phyloP scores from a whole-genome alignment of 2,329 filamentous ascomycete species.

The Fusarium siculi region DNA sequence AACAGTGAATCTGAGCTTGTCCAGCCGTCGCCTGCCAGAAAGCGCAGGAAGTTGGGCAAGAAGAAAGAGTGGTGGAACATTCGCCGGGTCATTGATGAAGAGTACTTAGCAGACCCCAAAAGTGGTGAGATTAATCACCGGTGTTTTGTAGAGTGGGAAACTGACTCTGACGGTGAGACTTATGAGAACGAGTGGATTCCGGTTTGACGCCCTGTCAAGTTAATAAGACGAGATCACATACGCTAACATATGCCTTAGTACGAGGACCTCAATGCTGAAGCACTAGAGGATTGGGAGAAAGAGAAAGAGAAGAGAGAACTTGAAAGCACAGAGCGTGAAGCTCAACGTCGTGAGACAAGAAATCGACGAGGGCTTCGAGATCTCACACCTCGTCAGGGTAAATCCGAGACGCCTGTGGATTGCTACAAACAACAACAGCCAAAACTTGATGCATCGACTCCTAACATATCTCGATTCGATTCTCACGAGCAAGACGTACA shows the following conservation, averaged over 20 bases:
- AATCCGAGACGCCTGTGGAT: neutral
- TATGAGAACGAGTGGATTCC: constrained; percentile 51
- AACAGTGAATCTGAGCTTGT: constrained; percentile 3
- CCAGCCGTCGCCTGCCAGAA: constrained; percentile 1
- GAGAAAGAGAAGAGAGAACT: constrained; percentile 11
- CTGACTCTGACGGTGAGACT: constrained; percentile 47
- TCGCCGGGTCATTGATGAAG: constrained; percentile 51
- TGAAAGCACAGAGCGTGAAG: neutral
- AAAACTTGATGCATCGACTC: constrained; percentile 25
- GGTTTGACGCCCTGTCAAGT: constrained; percentile 12
- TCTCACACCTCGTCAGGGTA: constrained; percentile 2
- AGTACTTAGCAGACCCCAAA: neutral
- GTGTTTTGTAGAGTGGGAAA: constrained; percentile 55
- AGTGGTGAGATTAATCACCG: constrained; percentile 39
- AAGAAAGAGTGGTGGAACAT: constrained; percentile 48
- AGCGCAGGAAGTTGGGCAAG: constrained; percentile 11
- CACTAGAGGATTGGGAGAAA: constrained; percentile 48
- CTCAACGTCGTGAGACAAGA: constrained; percentile 7
- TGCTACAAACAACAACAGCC: constrained; percentile 36
- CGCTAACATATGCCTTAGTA: constrained; percentile 42
- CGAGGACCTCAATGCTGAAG: constrained; percentile 46
- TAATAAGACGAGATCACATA: constrained; percentile 1
- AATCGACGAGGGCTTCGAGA: neutral
- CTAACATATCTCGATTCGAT: constrained; percentile 19
- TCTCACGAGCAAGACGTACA: constrained; percentile 25